Base-by-base conservation (phyloP, 495 filamentous ascomycete species). In the Podospora comata region DNA sequence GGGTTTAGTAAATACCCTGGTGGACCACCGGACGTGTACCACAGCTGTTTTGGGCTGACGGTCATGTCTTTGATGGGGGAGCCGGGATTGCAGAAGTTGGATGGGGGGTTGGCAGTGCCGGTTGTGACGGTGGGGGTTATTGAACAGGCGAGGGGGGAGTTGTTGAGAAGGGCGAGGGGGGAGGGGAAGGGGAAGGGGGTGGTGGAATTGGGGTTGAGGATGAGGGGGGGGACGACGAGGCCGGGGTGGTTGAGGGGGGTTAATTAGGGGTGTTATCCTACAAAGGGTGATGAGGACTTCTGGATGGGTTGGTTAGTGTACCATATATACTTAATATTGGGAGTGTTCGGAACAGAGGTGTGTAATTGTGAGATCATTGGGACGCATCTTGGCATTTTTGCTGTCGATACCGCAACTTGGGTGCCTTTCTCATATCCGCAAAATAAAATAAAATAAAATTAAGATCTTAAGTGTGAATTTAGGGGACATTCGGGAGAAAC, bases 1-100 rank as follows among this genome's bases (percentile, higher is more conserved):
- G 95, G 95, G 0, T 97, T 98, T 79, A 89, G 89, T 4, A 98
- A 99, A 73, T 75, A 85, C 11, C 89, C 92, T 0, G 91, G 91
- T 30, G 88, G 91, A 67, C 86, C 86, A 68, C 95, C 95, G 81
- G 95, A 99, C 79, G 85, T 97, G 28, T 89, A 96, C 70, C 95
- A 99, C 73, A 91, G 90, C 1, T 97, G 91, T 77, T 88, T 98
- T 64, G 95, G 94, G 3, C 85, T 98, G 53, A 88, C 93, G 0
- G 88, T 89, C 3, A 79, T 99, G 26, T 88, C 88, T 0, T 85
- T 86, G 16, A 85, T 92, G 77, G 84, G 84, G 9, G 91, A 82
- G 74, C 81, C 64, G 81, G 76, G 88, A 0, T 67, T 94, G 30
- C 85, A 82, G 39, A 70, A 73, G 20, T 79, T 92, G n/a, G 92